Evolutionary conservation across 768 basidiomycete species (phyloP).

Genomic region (Sistotremastrum niveocremeum): DNA sequence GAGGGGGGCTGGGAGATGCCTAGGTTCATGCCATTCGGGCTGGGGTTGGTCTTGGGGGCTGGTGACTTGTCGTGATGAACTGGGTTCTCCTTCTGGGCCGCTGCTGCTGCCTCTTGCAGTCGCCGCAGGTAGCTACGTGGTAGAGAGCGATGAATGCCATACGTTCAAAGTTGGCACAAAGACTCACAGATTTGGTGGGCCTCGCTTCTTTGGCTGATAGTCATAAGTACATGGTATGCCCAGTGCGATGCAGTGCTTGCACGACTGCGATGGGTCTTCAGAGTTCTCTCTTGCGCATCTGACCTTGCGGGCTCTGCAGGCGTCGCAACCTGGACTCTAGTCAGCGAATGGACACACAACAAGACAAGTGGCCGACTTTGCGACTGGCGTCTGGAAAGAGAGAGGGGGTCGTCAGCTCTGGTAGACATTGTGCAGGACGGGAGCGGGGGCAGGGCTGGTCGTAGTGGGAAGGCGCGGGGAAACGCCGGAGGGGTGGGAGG

Average conservation of each 20-base stretch:
- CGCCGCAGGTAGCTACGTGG: constrained; percentile 55
- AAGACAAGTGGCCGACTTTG: constrained; percentile 43
- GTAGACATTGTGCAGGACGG: constrained; percentile 30
- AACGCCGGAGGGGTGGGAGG: constrained; percentile 15
- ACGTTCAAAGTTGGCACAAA: background rate
- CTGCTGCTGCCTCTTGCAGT: constrained; percentile 57
- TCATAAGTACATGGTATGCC: constrained; percentile 81
- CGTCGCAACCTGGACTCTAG: constrained; percentile 55
- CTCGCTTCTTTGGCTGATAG: constrained; percentile 88
- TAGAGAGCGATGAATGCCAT: constrained; percentile 3
- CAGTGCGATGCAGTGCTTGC: constrained; percentile 78
- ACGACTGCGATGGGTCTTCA: constrained; percentile 62
- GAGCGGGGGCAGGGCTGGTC: constrained; percentile 18
- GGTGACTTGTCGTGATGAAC: constrained; percentile 23
- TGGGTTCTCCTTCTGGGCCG: constrained; percentile 30
- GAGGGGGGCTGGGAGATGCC: constrained; percentile 28
- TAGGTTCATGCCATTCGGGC: constrained; percentile 33
- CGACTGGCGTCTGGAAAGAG: constrained; percentile 56
- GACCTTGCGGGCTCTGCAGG: constrained; percentile 77
- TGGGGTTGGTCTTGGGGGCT: constrained; percentile 34
- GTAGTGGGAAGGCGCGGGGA: constrained; percentile 12
- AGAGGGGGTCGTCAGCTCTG: constrained; percentile 19
- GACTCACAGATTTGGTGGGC: constrained; percentile 79
- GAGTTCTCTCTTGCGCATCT: constrained; percentile 70
- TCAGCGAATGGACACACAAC: constrained; percentile 11